phyloP scores from a whole-genome alignment of 2,329 filamentous ascomycete genomes.

The Nothomitra cinnamomea region DNA sequence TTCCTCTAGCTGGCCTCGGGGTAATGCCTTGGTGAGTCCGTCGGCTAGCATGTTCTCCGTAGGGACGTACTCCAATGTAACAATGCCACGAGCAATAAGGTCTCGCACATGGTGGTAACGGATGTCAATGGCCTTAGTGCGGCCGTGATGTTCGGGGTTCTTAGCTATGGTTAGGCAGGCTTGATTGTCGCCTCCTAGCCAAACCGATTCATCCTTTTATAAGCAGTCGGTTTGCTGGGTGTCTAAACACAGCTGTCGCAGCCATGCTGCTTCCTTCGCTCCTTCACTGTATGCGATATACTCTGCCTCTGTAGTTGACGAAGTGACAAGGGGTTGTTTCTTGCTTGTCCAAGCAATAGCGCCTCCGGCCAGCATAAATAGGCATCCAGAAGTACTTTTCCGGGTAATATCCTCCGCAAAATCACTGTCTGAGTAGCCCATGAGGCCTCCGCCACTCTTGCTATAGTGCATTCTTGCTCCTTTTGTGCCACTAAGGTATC shows the following conservation, averaged over 20 bases:
- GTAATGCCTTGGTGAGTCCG: too few relatives aligned
- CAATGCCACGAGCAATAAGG: slow-evolving; percentile 4
- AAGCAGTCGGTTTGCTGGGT: not conserved
- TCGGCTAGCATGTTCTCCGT: too few relatives aligned
- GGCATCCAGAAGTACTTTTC: slow-evolving; percentile 6
- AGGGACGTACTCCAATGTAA: not conserved
- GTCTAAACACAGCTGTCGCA: not conserved
- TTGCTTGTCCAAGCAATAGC: slow-evolving; percentile 6
- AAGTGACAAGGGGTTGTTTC: slow-evolving; percentile 4
- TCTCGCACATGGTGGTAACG: slow-evolving; percentile 7
- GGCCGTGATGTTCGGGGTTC: slow-evolving; percentile 2
- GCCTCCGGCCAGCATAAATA: slow-evolving; percentile 7
- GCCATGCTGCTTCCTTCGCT: slow-evolving; percentile 5
- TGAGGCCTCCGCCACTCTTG: not conserved
- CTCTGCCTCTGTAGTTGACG: slow-evolving; percentile 4
- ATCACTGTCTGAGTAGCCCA: not conserved
- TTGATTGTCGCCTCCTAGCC: slow-evolving; percentile 8
- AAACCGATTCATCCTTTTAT: not conserved
- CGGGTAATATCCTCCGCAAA: not conserved
- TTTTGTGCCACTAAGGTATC: not conserved
- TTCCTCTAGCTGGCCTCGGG: too few relatives aligned
- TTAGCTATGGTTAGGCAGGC: slow-evolving; percentile 4
- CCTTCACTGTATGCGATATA: slow-evolving; percentile 7
- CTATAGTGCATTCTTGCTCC: not conserved
- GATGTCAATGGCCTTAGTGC: slow-evolving; percentile 10